Conservation (phyloP, 1,284 basidiomycete species). For the Rhodofomes roseus region DNA sequence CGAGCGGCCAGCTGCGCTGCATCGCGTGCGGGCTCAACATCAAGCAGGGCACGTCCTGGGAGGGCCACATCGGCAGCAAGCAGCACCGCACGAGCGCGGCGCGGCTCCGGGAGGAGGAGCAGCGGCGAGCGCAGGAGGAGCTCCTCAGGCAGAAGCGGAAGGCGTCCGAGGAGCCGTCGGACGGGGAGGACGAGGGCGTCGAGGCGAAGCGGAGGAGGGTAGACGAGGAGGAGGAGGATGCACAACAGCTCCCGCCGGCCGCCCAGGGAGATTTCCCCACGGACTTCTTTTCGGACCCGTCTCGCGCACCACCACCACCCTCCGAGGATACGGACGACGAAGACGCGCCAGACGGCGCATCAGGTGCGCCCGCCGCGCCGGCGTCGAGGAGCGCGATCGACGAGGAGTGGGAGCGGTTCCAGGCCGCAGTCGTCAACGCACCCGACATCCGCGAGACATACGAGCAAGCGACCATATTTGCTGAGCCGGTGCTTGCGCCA, state of each 20-base stretch:
- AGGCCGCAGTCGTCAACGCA: constrained; percentile 50
- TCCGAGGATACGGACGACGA: constrained; percentile 43
- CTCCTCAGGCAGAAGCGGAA: constrained; percentile 41
- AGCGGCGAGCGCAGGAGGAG: constrained; percentile 26
- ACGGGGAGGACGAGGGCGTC: constrained; percentile 23
- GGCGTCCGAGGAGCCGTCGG: constrained; percentile 35
- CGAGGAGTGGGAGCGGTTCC: constrained; percentile 66
- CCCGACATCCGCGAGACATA: constrained; percentile 44
- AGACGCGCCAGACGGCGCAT: constrained; percentile 8
- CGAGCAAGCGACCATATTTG: constrained; percentile 65
- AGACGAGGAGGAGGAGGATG: constrained; percentile 12
- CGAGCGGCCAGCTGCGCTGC: constrained; percentile 66
- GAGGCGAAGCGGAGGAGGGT: constrained; percentile 9
- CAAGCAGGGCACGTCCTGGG: constrained; percentile 79
- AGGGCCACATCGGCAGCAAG: constrained; percentile 81
- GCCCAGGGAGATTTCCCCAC: constrained; percentile 43
- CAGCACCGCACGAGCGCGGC: constrained; percentile 62
- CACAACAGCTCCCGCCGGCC: constrained; percentile 6
- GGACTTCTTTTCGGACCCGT: constrained; percentile 79
- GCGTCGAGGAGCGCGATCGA: constrained; percentile 42
- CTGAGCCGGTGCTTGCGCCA: constrained; percentile 56
- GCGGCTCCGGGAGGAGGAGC: constrained; percentile 52
- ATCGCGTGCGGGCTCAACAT: constrained; percentile 56
- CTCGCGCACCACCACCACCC: constrained; percentile 41
- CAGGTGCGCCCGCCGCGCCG: constrained; percentile 15